phyloP scores from a whole-genome alignment of 2,329 filamentous ascomycete genomes.

The Fusarium sp. region DNA sequence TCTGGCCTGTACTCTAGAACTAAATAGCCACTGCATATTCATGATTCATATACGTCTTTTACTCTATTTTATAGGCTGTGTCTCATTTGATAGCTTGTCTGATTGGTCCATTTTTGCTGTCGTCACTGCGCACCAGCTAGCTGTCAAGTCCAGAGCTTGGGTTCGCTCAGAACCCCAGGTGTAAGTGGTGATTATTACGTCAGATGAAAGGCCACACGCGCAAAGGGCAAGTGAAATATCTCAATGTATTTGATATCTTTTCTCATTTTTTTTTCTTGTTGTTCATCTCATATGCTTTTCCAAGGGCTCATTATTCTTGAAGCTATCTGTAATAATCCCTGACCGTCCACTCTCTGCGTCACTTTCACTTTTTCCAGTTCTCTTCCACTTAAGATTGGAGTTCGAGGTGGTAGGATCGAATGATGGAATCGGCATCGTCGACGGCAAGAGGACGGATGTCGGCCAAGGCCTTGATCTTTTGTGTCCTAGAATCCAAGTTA shows the following conservation, averaged over 20 bases:
- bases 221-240: not conserved
- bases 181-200: not conserved
- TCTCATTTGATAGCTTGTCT: not conserved
- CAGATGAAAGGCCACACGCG: not conserved
- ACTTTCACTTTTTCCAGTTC: not conserved
- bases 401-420: not conserved
- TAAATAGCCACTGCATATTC: slow-evolving; percentile 35
- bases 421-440: not conserved
- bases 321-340: not conserved
- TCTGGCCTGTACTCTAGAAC: slow-evolving; percentile 42
- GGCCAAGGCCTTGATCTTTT: not conserved
- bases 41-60: slow-evolving; percentile 22
- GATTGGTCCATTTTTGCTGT: not conserved
- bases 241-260: not conserved
- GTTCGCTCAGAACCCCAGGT: not conserved
- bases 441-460: not conserved
- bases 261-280: not conserved
- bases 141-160: not conserved
- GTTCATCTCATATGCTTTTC: not conserved
- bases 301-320: not conserved
- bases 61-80: not conserved
- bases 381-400: not conserved
- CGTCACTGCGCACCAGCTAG: not conserved
- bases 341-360: not conserved
- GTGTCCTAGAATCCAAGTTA: not conserved